Conservation (phyloP, 352 stramenopile species). For the Pseudoperonospora humuli region DNA sequence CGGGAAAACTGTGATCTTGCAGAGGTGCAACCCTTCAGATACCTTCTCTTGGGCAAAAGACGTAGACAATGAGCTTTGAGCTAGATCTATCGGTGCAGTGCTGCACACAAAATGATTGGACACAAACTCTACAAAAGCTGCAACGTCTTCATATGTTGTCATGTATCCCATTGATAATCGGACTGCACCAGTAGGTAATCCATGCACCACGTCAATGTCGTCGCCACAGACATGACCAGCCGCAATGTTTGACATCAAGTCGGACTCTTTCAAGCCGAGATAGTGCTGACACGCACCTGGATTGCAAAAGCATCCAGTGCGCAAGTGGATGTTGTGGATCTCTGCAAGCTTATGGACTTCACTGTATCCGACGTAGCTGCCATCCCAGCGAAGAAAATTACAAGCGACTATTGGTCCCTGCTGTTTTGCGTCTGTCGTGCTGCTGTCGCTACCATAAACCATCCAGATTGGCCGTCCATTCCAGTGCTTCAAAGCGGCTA, state of each 20-base stretch:
- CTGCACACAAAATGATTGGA: conserved; percentile 54
- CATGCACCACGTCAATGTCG: conserved; percentile 58
- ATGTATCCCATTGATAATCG: conserved; percentile 72
- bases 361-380: conserved; percentile 57
- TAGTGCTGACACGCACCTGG: conserved; percentile 69
- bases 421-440: neutral
- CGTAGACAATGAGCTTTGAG: neutral
- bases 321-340: conserved; percentile 59
- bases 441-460: conserved; percentile 38
- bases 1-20: conserved; percentile 59
- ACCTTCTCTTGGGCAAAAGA: neutral
- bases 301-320: conserved; percentile 78
- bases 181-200: conserved; percentile 56
- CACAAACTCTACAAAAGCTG: conserved; percentile 40
- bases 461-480: conserved; percentile 39
- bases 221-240: conserved; percentile 67
- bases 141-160: conserved; percentile 61
- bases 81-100: conserved; percentile 2
- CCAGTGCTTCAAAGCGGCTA: conserved; percentile 40
- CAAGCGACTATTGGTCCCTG: conserved; percentile 49
- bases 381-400: conserved; percentile 52
- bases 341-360: conserved; percentile 61
- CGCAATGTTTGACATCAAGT: conserved; percentile 45
- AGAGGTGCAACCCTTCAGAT: conserved; percentile 17
- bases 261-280: conserved; percentile 38